Percentiles rank a stretch among this genome's conserved stretches.
phyloP scores from a whole-genome alignment of 2,329 filamentous ascomycete species.

The Metarhizium rileyi region DNA sequence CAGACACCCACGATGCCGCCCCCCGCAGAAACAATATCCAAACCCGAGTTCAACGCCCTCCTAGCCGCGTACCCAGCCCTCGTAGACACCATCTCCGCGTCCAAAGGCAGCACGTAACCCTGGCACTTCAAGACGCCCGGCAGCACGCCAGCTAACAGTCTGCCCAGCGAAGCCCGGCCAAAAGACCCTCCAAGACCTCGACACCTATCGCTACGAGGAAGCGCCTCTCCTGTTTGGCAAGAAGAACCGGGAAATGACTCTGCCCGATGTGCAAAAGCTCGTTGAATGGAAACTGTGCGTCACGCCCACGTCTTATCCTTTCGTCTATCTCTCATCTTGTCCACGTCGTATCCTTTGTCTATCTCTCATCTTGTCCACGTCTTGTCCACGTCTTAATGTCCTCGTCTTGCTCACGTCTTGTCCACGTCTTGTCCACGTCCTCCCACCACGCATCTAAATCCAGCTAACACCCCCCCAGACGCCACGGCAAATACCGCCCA shows the following conservation, averaged over 20 bases:
- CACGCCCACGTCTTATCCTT: constrained; percentile 1
- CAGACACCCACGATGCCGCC: not conserved
- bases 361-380: not conserved
- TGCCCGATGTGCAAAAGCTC: constrained; percentile 48
- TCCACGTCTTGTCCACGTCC: not conserved
- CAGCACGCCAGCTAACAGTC: not conserved
- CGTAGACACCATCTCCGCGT: constrained; percentile 32
- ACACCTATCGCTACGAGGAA: constrained; percentile 47
- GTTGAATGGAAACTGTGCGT: constrained; percentile 65
- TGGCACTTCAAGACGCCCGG: not conserved
- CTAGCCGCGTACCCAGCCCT: constrained; percentile 30
- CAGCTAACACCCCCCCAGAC: constrained; percentile 22
- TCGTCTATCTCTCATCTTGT: not conserved
- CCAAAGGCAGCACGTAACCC: constrained; percentile 31
- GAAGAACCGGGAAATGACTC: constrained; percentile 32
- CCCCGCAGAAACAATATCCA: constrained; percentile 16
- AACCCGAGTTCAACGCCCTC: constrained; percentile 24
- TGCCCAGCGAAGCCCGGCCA: constrained; percentile 36
- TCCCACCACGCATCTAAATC: not conserved
- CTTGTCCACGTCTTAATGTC: not conserved
- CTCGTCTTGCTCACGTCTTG: not conserved
- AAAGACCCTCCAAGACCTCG: constrained; percentile 45
- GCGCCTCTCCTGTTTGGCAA: constrained; percentile 38
- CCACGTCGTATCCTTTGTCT: too few species aligned
- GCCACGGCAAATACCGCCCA: constrained; percentile 54